These are phyloP conservation scores for Penicillium roqueforti DNA, from an alignment of 495 filamentous ascomycete species.

Conservation along the genomic window DNA sequence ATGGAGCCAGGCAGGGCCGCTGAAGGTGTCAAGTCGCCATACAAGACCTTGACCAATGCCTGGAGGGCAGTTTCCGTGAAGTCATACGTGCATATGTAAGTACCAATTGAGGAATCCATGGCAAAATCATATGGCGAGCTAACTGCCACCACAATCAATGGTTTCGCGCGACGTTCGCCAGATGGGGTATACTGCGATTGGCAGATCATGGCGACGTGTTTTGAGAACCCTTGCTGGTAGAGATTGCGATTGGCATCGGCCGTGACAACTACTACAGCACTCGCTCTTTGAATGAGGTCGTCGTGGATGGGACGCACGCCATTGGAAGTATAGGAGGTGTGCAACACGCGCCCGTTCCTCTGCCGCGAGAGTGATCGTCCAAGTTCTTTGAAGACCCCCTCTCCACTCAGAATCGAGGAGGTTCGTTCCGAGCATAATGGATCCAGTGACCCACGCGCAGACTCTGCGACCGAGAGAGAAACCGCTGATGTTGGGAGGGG, in stretches of 20 bases:
- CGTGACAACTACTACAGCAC: constrained; percentile 79
- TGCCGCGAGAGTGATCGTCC: constrained; percentile 77
- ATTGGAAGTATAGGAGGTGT: constrained; percentile 89
- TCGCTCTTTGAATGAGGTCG: constrained; percentile 79
- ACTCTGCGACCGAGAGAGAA: constrained; percentile 49
- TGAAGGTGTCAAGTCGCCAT: constrained; percentile 68
- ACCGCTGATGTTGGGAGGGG: constrained; percentile 79
- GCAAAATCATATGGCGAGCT: constrained; percentile 94
- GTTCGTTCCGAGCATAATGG: constrained; percentile 53
- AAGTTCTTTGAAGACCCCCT: constrained; percentile 80
- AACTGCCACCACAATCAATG: constrained; percentile 78
- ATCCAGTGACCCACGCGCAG: constrained; percentile 50
- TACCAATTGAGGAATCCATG: constrained; percentile 80
- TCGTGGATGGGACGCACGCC: constrained; percentile 86
- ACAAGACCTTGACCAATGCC: constrained; percentile 74
- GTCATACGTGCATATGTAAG: constrained; percentile 90
- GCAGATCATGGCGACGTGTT: constrained; percentile 92
- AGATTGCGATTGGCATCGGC: constrained; percentile 87
- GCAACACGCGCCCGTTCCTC: constrained; percentile 73
- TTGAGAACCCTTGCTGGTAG: constrained; percentile 87
- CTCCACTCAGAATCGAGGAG: constrained; percentile 75
- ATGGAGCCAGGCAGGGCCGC: constrained; percentile 76
- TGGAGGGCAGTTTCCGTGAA: constrained; percentile 87
- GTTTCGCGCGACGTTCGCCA: constrained; percentile 57
- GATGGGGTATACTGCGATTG: constrained; percentile 58